Evolutionary conservation across 1,284 basidiomycete genomes (phyloP).

Genomic region (Ganoderma lucidum): DNA sequence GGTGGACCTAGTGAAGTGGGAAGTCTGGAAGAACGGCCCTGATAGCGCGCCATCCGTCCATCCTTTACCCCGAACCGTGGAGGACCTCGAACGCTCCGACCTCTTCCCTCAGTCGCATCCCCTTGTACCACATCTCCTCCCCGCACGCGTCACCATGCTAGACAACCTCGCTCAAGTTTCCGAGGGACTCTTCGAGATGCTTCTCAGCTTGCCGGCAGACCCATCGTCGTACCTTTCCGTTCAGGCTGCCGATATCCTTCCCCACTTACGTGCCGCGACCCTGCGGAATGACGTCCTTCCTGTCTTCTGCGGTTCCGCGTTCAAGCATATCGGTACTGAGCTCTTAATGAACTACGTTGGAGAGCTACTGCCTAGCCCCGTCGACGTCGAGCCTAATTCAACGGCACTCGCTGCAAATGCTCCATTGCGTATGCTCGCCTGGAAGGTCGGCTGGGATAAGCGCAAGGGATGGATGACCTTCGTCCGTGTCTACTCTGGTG

Average conservation of each 20-base stretch:
- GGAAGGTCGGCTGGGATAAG: conserved; percentile 91
- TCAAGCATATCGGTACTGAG: conserved; percentile 84
- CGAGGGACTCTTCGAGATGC: conserved; percentile 77
- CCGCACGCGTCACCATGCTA: conserved; percentile 74
- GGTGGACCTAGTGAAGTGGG: conserved; percentile 84
- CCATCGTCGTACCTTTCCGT: conserved; percentile 72
- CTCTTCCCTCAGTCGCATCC: conserved; percentile 69
- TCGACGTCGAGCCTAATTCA: conserved; percentile 63
- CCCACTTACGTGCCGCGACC: conserved; percentile 74
- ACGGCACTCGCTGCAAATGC: conserved; percentile 46
- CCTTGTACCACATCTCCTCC: conserved; percentile 66
- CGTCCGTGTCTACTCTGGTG: conserved; percentile 88
- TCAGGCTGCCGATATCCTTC: conserved; percentile 57
- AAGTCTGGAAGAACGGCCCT: conserved; percentile 75
- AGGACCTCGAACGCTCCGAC: conserved; percentile 50
- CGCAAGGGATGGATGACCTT: conserved; percentile 92
- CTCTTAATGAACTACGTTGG: conserved; percentile 84
- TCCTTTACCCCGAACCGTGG: conserved; percentile 59
- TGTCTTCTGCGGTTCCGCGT: conserved; percentile 85
- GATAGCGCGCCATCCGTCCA: conserved; percentile 53
- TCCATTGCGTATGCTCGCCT: conserved; percentile 75
- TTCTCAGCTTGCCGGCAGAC: conserved; percentile 64
- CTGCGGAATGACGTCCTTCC: conserved; percentile 76
- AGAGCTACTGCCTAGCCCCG: conserved; percentile 81
- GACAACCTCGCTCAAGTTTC: conserved; percentile 85